Base-by-base conservation (phyloP, 2,329 filamentous ascomycete genomes). In the Ophiostoma novo-ulmi region DNA sequence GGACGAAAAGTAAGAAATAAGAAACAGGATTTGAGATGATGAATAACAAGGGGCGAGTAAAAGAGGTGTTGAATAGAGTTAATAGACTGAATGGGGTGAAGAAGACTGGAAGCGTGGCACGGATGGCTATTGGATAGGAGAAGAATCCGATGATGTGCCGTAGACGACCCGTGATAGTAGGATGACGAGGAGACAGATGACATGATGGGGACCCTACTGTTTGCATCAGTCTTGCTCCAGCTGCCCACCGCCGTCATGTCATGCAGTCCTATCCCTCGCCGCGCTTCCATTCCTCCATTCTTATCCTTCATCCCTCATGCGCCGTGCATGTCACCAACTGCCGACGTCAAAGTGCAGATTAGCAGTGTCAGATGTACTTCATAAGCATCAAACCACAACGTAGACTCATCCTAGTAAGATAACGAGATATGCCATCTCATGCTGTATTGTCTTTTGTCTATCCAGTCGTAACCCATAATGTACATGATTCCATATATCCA, bases 391-490 rank as follows among this genome's bases (percentile, higher is more conserved):
- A 39, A 5, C 44, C 17, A 17, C 44, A 48, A n/a, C 2, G 44
- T 48, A 31, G 31, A 48, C 20, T 48, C 44, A 48, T 48, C 14
- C 20, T 31, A 31, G 31, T 31, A 31, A 31, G 26, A 31, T 31
- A 4, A 31, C 44, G 6, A 48, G 44, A 17, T 17, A 35, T 35
- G 5, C 35, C 10, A 5, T 13, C 31, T 14, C 10, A n/a, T 64
- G n/a, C 14, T 35, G 5, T 35, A 58, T 58, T 58, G 52, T 13
- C 17, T 65, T 65, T 65, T 65, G 36, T 65, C 63, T 65, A 65
- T 65, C 63, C 36, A 39, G 36, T 67, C 65, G 39, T 67, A 48
- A 67, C 39, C 39, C 44, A 36, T 36, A 35, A 36, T 64, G 36
- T 36, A 65, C 52, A 58, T 58, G 4, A 17, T n/a, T 17, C 17